Base-by-base conservation (phyloP, 192 early-diverging fungal species). In the Coemansia sp. region DNA sequence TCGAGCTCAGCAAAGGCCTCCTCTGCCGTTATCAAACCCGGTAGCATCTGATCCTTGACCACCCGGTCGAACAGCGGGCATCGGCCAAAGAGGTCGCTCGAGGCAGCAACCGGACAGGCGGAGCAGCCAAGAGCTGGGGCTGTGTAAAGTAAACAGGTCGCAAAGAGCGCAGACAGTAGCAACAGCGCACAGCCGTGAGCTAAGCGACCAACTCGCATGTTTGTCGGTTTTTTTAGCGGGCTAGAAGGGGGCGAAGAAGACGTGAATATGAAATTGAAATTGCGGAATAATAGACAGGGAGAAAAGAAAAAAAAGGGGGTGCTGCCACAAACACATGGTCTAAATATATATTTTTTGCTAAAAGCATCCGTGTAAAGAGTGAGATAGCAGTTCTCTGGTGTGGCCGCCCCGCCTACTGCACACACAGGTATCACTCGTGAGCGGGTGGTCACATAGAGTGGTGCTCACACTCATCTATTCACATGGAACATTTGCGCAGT, bases 1-100 rank as follows among this genome's bases (percentile, higher is more conserved):
- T 82, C 79, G 11, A 82, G 79, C 40, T 76, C 66, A n/a, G 69
- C 70, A 63, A 76, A 82, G n/a, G 79, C 79, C 55, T 82, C 59
- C 50, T 72, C 63, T n/a, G 73, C 33, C 18, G 69, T 73, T 45
- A 82, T 69, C 50, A 64, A 39, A 26, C 79, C 79, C 10, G 69
- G 28, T 0, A 76, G 64, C 79, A 82, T 69, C 40, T 70, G 65
- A 10, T 67, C 73, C 34, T 60, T 53, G 56, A 82, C 73, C 2
- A 82, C 70, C 18, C 38, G 50, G 63, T 82, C 79, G 21, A 82
- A 82, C 33, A 82, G 56, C 50, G 73, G 67, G 53, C 79, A 82
- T 24, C 67, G 65, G 2, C 73, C 73, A 48, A 82, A 82, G 36
- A 82, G 57, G 16, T 31, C 43, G 37, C 24, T 50, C 20, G 26